Percentiles rank a stretch among this genome's conserved stretches.
phyloP scores from a whole-genome alignment of 2,329 filamentous ascomycete genomes.

The Ophiocordyceps camponoti-rufipedis region DNA sequence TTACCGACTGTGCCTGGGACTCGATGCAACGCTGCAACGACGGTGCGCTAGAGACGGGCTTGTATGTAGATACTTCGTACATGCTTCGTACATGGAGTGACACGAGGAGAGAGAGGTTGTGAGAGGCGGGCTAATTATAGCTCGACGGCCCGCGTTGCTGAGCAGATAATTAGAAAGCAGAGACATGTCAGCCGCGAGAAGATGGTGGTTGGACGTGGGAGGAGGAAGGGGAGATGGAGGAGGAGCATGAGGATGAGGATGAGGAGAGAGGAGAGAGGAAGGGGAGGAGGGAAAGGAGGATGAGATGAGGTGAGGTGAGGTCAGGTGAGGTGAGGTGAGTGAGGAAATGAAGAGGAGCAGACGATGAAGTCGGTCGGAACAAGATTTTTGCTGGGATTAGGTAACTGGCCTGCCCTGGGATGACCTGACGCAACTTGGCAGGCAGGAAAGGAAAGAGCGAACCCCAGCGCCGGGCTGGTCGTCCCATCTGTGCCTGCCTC shows the following conservation, averaged over 20 bases:
- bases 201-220: background rate
- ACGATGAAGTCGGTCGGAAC: too few species aligned
- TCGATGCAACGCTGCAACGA: background rate
- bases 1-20: conserved; percentile 1
- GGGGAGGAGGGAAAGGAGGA: background rate
- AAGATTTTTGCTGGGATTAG: too few species aligned
- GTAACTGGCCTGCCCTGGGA: too few species aligned
- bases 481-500: too few species aligned
- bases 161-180: conserved; percentile 1
- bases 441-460: too few species aligned
- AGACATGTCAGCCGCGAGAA: conserved; percentile 1
- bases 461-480: too few species aligned
- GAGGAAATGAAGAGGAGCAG: background rate
- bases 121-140: conserved; percentile 1
- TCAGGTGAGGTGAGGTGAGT: background rate
- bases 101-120: background rate
- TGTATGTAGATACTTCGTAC: too few species aligned
- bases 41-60: background rate
- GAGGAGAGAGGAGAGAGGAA: background rate
- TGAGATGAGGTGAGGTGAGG: background rate
- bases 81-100: background rate
- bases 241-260: background rate
- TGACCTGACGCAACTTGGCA: too few species aligned
- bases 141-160: background rate
- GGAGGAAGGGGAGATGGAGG: background rate